These are phyloP conservation scores for Samsoniella hepiali DNA, from an alignment of 2,329 filamentous ascomycete species.

Conservation along the genomic window DNA sequence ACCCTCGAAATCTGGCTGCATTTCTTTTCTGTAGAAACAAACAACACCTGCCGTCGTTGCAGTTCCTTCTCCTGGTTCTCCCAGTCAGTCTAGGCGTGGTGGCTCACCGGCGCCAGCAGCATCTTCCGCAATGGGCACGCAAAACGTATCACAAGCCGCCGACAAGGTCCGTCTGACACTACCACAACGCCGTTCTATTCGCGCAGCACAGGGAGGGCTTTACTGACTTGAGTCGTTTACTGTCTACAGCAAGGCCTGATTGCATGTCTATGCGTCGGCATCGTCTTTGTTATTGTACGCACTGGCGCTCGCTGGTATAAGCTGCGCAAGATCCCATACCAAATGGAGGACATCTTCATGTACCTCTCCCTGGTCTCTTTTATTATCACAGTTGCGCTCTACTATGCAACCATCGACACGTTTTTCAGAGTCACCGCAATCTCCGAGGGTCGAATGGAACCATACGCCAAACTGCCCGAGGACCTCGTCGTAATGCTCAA, in stretches of 20 bases:
- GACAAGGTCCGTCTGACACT: constrained; percentile 16
- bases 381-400: constrained; percentile 22
- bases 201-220: too few relatives aligned
- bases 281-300: constrained; percentile 21
- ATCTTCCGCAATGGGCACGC: constrained; percentile 18
- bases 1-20: neutral
- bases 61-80: neutral
- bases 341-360: constrained; percentile 24
- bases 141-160: constrained; percentile 18
- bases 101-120: constrained; percentile 1
- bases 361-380: constrained; percentile 21
- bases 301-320: constrained; percentile 23
- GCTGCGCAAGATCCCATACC: constrained; percentile 17
- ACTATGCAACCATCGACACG: constrained; percentile 21
- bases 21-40: neutral
- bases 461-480: constrained; percentile 13
- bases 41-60: neutral
- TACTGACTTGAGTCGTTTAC: neutral
- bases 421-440: constrained; percentile 22
- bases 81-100: neutral
- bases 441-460: constrained; percentile 7
- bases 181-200: neutral
- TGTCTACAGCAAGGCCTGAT: constrained; percentile 14
- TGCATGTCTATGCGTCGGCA: constrained; percentile 20
- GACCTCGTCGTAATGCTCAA: constrained; percentile 22